Evolutionary conservation across 2,329 filamentous ascomycete genomes (phyloP).

Genomic region (Chaetomiaceae sp.): DNA sequence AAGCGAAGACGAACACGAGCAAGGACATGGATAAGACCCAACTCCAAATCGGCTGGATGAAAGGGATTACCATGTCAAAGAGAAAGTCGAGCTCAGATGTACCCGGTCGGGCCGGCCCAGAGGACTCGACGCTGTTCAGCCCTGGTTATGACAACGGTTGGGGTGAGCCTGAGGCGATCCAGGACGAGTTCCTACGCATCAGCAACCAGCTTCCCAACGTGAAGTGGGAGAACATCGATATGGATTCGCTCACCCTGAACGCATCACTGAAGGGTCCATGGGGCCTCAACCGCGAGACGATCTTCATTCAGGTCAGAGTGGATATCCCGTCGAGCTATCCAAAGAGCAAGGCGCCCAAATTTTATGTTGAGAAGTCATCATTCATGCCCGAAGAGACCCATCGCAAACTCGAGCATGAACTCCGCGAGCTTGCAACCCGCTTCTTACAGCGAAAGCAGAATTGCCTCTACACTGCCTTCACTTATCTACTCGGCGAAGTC

Average conservation of each 20-base stretch:
- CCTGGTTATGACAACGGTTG: conserved; percentile 52
- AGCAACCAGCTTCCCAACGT: conserved; percentile 60
- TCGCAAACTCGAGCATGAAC: conserved; percentile 49
- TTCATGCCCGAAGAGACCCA: conserved; percentile 57
- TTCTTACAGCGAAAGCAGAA: conserved; percentile 57
- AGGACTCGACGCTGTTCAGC: conserved; percentile 50
- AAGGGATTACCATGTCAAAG: conserved; percentile 61
- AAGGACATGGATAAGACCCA: conserved; percentile 45
- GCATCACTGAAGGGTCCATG: conserved; percentile 63
- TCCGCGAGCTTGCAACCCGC: conserved; percentile 52
- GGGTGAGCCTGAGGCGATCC: conserved; percentile 58
- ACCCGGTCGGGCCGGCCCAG: conserved; percentile 47
- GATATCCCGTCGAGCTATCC: conserved; percentile 58
- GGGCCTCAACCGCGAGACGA: conserved; percentile 52
- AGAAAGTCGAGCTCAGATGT: conserved; percentile 43
- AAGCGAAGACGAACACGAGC: conserved; percentile 44
- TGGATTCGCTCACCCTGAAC: conserved; percentile 54
- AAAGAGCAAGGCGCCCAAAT: conserved; percentile 53
- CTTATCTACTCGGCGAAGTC: conserved; percentile 60
- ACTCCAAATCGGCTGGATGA: conserved; percentile 65
- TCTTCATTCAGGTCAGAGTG: conserved; percentile 60
- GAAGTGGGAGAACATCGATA: conserved; percentile 60
- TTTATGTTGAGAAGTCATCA: conserved; percentile 57
- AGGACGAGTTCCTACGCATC: conserved; percentile 61
- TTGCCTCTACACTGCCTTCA: conserved; percentile 58